phyloP scores from a whole-genome alignment of 768 basidiomycete species.

The Panus rudis region DNA sequence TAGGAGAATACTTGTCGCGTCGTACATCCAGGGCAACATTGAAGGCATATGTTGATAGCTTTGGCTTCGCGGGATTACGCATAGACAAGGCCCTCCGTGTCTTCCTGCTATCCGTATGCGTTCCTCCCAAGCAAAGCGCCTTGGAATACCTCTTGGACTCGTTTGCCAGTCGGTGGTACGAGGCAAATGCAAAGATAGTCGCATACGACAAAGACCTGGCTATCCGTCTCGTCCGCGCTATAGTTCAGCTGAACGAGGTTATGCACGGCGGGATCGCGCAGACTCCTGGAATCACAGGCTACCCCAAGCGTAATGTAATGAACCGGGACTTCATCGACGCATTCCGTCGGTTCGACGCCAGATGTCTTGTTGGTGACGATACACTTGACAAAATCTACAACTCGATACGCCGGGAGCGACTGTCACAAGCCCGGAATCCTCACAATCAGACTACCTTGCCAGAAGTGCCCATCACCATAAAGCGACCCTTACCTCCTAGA shows the following conservation, averaged over 20 bases:
- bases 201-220: conserved; percentile 81
- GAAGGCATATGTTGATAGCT: conserved; percentile 80
- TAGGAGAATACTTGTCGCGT: conserved; percentile 80
- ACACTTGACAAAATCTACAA: conserved; percentile 71
- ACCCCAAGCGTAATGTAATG: conserved; percentile 53
- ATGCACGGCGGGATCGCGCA: conserved; percentile 70
- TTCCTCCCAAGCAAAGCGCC: conserved; percentile 37
- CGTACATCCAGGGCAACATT: conserved; percentile 69
- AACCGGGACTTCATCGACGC: conserved; percentile 77
- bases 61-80: conserved; percentile 76
- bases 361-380: conserved; percentile 65
- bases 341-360: conserved; percentile 72
- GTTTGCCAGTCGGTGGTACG: conserved; percentile 87
- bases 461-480: conserved; percentile 59
- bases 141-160: conserved; percentile 72
- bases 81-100: conserved; percentile 86
- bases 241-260: conserved; percentile 84
- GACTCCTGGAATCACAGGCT: conserved; percentile 48
- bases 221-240: conserved; percentile 66
- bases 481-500: conserved; percentile 65
- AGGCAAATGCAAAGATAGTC: conserved; percentile 73
- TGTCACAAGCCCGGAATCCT: conserved; percentile 61
- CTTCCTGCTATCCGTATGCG: conserved; percentile 77
- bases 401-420: conserved; percentile 64
- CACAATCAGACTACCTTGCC: conserved; percentile 30